Base-by-base conservation (phyloP, 1,139 yeast genomes). In the Hansenula lynferdii region DNA sequence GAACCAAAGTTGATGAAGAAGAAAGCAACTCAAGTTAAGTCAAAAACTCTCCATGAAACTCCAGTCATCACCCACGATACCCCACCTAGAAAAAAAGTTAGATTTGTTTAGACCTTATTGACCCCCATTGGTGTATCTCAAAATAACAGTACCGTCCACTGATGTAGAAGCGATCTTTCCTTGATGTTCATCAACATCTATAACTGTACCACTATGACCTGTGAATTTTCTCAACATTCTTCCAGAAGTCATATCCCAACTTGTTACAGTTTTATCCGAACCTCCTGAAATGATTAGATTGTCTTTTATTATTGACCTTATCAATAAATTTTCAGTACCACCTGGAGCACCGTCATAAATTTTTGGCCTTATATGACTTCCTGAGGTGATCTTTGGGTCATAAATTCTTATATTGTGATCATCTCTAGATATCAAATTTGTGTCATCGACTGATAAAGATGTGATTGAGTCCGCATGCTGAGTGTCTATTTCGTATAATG, bases 171-270 rank as follows among this genome's bases (percentile, higher is more conserved):
- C 52, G 12, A 73, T 29, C 19, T 76, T 64, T 0, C 62, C 61
- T 28, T 62, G 69, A 46, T 69, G 74, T 42, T 60, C 68, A 48
- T 71, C 77, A 6, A 81, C 74, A 53, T 77, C 87, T 22, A 80
- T 60, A 1, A 80, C 85, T 0, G 78, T 60, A 1, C 87, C 85
- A 8, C 56, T 51, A 51, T 84, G 92, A 2, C 89, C 90, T 5
- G 67, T 62, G 12, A 70, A 58, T 49, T 78, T 79, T 35, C 67
- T 62, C 11, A 67, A 45, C 18, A 80, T 47, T 35, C 66, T 65
- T 38, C 77, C 63, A 0, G 80, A 62, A 5, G 67, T 65, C n/a
- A 71, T 61, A 44, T 80, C 81, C 89, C 92, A 85, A 4, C 70
- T 51, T 5, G 77, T 75, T 0, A 75, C 70, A 3, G 77, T 66